A percentile compares a stretch with the other conserved stretches of the same genome.
phyloP scores from a whole-genome alignment of 177 flowering plant genomes.

The Vitis hybrid region DNA sequence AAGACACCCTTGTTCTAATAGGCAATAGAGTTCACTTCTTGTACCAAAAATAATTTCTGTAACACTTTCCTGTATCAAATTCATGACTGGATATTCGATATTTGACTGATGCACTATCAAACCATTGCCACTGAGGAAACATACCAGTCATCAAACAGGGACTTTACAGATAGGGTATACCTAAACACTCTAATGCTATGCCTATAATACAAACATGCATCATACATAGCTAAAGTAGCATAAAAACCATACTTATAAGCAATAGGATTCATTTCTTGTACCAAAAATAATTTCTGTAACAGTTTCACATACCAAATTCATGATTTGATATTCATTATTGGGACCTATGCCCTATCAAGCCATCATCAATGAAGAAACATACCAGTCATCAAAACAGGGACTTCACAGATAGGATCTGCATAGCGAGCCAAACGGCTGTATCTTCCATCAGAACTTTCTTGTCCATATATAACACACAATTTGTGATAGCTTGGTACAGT shows the following conservation, averaged over 20 bases:
- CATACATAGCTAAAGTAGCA: too few relatives aligned
- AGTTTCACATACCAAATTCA: background rate
- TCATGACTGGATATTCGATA: background rate
- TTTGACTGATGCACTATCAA: background rate
- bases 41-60: background rate
- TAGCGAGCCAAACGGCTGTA: constrained; percentile 33
- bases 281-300: background rate
- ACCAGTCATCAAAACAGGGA: constrained; percentile 30
- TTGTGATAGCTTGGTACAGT: constrained; percentile 39
- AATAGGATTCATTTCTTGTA: too few relatives aligned
- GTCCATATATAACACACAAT: constrained; percentile 40
- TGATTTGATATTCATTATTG: background rate
- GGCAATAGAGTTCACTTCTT: too few relatives aligned
- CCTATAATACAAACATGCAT: too few relatives aligned
- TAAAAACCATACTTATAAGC: too few relatives aligned
- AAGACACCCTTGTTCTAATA: too few relatives aligned
- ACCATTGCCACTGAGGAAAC: constrained; percentile 4
- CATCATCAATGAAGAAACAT: constrained; percentile 8
- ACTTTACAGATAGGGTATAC: constrained; percentile 18
- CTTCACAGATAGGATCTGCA: constrained; percentile 20
- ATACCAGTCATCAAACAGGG: constrained; percentile 30
- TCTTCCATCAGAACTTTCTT: constrained; percentile 33
- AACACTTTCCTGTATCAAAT: background rate
- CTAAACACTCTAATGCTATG: too few relatives aligned
- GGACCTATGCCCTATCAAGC: background rate